Percentiles rank a stretch among this genome's conserved stretches.
Evolutionary conservation across 495 filamentous ascomycete species (phyloP).

Genomic region (Penicillium steckii): DNA sequence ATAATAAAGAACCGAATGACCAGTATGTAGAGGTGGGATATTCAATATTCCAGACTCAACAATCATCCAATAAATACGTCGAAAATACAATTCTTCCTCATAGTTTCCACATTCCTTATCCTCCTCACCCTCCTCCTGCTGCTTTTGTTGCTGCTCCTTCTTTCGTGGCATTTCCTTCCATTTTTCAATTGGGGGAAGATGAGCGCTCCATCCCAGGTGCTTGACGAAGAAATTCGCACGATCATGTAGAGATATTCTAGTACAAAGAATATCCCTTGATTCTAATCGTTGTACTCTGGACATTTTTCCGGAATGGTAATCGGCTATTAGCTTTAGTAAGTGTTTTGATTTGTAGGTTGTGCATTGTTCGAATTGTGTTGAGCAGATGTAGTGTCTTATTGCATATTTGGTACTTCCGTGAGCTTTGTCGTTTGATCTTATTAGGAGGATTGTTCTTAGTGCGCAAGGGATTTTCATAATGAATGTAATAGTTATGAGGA

Average conservation of each 20-base stretch:
- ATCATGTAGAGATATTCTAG: neutral
- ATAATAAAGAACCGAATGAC: neutral
- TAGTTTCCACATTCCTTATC: too few species aligned
- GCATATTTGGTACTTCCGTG: neutral
- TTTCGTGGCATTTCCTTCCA: neutral
- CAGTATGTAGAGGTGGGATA: neutral
- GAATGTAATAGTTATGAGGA: too few species aligned
- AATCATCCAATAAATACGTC: neutral
- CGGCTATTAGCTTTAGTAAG: neutral
- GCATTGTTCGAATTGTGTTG: too few species aligned
- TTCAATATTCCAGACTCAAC: neutral
- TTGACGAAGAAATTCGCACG: neutral
- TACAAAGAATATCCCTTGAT: constrained; percentile 1
- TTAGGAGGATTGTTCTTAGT: neutral
- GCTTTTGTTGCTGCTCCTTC: too few species aligned
- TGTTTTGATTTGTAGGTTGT: neutral
- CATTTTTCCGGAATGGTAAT: neutral
- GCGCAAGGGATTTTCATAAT: neutral
- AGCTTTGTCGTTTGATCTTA: too few species aligned
- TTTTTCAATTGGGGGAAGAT: neutral
- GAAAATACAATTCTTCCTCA: too few species aligned
- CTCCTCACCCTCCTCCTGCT: too few species aligned
- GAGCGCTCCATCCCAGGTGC: neutral
- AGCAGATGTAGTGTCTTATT: neutral
- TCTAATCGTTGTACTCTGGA: neutral